These are phyloP conservation scores for Dictyostelium discoideum DNA, from an alignment of 78 protist genomes.

Conservation along the genomic window DNA sequence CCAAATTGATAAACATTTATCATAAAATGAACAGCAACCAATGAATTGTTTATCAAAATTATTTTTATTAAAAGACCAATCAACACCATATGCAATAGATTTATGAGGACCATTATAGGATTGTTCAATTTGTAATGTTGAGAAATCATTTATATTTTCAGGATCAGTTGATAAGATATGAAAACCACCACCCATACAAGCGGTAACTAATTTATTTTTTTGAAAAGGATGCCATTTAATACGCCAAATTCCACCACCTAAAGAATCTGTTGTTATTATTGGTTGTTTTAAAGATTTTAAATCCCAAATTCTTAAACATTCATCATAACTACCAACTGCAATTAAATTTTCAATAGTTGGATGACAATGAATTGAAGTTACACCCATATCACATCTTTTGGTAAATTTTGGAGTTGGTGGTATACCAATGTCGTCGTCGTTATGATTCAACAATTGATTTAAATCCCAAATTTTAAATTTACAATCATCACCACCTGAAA, in stretches of 20 bases:
- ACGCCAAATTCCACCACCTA: conserved; percentile 90
- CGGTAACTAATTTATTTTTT: conserved; percentile 40
- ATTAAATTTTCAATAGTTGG: conserved; percentile 68
- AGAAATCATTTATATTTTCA: background rate
- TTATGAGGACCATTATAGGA: conserved; percentile 35
- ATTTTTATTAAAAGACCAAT: conserved; percentile 74
- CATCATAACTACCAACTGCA: conserved; percentile 86
- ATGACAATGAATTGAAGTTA: conserved; percentile 72
- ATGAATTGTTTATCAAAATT: conserved; percentile 19
- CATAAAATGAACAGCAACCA: conserved; percentile 84
- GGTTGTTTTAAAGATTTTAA: conserved; percentile 37
- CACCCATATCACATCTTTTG: conserved; percentile 77
- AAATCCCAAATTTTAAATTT: conserved; percentile 79
- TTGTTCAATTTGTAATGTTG: background rate
- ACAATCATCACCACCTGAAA: conserved; percentile 87
- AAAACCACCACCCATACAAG: conserved; percentile 88
- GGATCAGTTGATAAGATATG: background rate
- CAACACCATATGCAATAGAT: conserved; percentile 86
- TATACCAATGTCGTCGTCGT: background rate
- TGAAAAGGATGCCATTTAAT: conserved; percentile 77
- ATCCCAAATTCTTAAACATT: conserved; percentile 80
- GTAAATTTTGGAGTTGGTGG: background rate
- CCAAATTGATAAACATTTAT: conserved; percentile 73
- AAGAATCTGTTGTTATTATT: background rate
- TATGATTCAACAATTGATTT: background rate